phyloP scores from a whole-genome alignment of 2,329 filamentous ascomycete species.

The Cordyceps javanica region DNA sequence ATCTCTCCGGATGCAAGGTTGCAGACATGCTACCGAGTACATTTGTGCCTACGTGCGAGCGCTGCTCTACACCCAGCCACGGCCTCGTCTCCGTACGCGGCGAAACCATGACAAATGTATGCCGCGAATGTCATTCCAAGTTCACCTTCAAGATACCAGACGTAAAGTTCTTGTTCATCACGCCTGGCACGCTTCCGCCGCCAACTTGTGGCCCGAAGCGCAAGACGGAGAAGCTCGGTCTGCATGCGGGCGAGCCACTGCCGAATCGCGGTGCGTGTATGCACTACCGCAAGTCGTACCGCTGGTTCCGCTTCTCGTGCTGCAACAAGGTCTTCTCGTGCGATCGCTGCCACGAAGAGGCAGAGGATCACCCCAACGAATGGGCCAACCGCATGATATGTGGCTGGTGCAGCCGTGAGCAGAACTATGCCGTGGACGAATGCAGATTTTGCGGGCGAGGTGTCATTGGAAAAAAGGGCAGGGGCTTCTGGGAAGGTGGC shows the following conservation, averaged over 20 bases:
- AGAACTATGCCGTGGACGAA: constrained; percentile 69
- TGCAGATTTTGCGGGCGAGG: constrained; percentile 67
- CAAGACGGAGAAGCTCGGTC: constrained; percentile 47
- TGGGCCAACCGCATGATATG: constrained; percentile 83
- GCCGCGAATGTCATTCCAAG: constrained; percentile 70
- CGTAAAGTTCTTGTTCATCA: constrained; percentile 69
- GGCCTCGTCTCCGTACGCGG: constrained; percentile 69
- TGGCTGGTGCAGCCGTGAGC: constrained; percentile 73
- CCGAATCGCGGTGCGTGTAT: constrained; percentile 47
- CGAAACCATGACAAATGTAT: constrained; percentile 67
- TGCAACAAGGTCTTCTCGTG: constrained; percentile 54
- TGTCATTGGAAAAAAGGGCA: constrained; percentile 59
- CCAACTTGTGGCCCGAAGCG: constrained; percentile 36
- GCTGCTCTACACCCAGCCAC: constrained; percentile 64
- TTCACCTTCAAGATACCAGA: constrained; percentile 77
- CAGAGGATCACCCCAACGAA: constrained; percentile 67
- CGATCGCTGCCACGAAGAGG: constrained; percentile 68
- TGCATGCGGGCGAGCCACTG: constrained; percentile 51
- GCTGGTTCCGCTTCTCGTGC: constrained; percentile 62
- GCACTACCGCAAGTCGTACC: constrained; percentile 53
- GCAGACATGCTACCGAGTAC: constrained; percentile 73
- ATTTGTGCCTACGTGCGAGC: constrained; percentile 71
- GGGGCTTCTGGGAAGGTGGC: constrained; percentile 82
- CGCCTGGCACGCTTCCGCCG: constrained; percentile 41
- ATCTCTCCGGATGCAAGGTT: constrained; percentile 67